Base-by-base conservation (phyloP, 805 yeast genomes). In the Ogataea haglerorum region DNA sequence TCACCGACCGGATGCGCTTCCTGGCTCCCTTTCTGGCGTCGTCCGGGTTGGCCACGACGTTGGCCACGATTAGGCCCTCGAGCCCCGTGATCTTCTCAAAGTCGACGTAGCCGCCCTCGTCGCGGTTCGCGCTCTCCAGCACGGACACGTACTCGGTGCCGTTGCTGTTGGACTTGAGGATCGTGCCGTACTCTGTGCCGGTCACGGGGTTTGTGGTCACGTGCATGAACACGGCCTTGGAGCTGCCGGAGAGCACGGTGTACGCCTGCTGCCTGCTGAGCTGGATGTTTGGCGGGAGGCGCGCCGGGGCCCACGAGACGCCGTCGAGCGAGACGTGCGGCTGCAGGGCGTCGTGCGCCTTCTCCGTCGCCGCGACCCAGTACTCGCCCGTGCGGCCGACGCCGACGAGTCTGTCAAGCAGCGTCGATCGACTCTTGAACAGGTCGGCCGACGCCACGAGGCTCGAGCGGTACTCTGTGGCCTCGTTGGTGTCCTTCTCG, bases 51-150 rank as follows among this genome's bases (percentile, higher is more conserved):
- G 63, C 49, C 2, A 89, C 95, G 4, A 73, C 65, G 57, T 90
- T 90, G 9, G 83, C 78, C 7, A 89, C 52, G 7, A 86, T 73
- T 2, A 88, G 82, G 36, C 98, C 97, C 62, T 89, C 96, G n/a
- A 89, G 61, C 3, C 86, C 86, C 42, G 78, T 78, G 58, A 88
- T 68, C 52, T 82, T 78, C 55, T 90, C 97, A 57, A 82, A 90
- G 61, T 90, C 98, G 37, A 86, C 96, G 63, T 63, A 87, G 0
- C 96, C 97, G 4, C 47, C 53, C 6, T 53, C 46, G 51, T 87
- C 77, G 51, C 96, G 72, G 61, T 89, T 90, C 16, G 87, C 95
- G 40, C 75, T 63, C 10, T 73, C 76, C 48, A 85, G 69, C 2
- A 86, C 63, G 21, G 77, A 61, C 4, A 84, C 87, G 58, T 84